phyloP scores from a whole-genome alignment of 805 yeast genomes.

The Metschnikowia continentalis region DNA sequence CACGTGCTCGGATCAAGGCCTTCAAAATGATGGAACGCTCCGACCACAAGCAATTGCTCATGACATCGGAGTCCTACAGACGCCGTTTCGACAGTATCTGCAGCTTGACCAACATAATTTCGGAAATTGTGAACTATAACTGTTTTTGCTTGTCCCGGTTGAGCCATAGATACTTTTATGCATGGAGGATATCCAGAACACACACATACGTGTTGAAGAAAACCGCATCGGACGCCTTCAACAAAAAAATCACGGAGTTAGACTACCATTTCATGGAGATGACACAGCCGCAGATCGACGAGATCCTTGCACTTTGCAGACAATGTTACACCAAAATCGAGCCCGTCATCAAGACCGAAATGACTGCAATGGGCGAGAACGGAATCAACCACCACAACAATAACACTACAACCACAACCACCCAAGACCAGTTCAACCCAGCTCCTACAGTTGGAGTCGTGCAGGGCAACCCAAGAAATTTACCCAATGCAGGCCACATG shows the following conservation, averaged over 20 bases:
- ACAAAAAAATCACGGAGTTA: not conserved
- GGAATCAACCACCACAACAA: not conserved
- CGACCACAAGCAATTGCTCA: slow-evolving; percentile 20
- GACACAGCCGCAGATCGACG: slow-evolving; percentile 2
- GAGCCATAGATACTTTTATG: slow-evolving; percentile 15
- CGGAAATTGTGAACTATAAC: slow-evolving; percentile 19
- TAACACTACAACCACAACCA: too few relatives aligned
- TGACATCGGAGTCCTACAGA: slow-evolving; percentile 17
- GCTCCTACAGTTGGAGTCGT: not conserved
- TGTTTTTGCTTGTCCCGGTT: slow-evolving; percentile 12
- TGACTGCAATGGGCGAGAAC: not conserved
- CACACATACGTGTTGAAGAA: slow-evolving; percentile 11
- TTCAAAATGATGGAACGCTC: slow-evolving; percentile 18
- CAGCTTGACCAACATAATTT: slow-evolving; percentile 25
- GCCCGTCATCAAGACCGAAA: not conserved
- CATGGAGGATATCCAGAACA: slow-evolving; percentile 14
- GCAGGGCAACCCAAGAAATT: not conserved
- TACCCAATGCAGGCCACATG: not conserved
- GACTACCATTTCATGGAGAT: not conserved
- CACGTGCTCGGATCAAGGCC: slow-evolving; percentile 23
- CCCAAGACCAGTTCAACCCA: not conserved
- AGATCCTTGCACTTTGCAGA: not conserved
- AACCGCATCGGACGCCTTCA: slow-evolving; percentile 1
- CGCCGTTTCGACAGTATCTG: slow-evolving; percentile 21
- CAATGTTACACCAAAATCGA: not conserved